Percentiles rank a stretch among this genome's conserved stretches.
These are phyloP conservation scores for Calonectria hawksworthii DNA, from an alignment of 2,329 filamentous ascomycete genomes.

Conservation along the genomic window DNA sequence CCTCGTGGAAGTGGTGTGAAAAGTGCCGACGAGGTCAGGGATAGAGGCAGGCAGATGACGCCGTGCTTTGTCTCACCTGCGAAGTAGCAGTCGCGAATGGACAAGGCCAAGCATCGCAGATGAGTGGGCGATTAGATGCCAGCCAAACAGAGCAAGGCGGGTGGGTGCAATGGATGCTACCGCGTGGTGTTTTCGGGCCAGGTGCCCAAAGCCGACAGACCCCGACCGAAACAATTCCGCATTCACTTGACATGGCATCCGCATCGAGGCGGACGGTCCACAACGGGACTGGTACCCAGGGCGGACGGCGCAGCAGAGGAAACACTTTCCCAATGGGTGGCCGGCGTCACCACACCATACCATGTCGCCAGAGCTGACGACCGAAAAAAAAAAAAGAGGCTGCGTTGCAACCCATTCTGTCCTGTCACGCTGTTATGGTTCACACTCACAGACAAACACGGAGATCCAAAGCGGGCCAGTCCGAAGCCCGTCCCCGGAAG, in stretches of 20 bases:
- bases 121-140: constrained; percentile 13
- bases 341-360: neutral
- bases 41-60: neutral
- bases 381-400: neutral
- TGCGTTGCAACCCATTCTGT: constrained; percentile 1
- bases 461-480: constrained; percentile 33
- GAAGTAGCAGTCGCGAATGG: neutral
- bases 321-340: neutral
- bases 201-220: constrained; percentile 16
- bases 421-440: neutral
- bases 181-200: constrained; percentile 21
- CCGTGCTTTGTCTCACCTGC: neutral
- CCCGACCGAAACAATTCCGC: constrained; percentile 11
- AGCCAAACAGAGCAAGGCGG: neutral
- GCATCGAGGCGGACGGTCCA: constrained; percentile 13
- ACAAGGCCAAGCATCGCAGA: neutral
- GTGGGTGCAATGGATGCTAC: constrained; percentile 1
- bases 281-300: constrained; percentile 17
- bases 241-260: constrained; percentile 9
- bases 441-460: constrained; percentile 14
- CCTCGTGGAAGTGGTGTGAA: neutral
- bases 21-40: neutral
- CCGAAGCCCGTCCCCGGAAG: constrained; percentile 22
- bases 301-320: neutral
- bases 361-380: neutral